phyloP scores from a whole-genome alignment of 805 yeast genomes.

The Saturnispora galanensis region DNA sequence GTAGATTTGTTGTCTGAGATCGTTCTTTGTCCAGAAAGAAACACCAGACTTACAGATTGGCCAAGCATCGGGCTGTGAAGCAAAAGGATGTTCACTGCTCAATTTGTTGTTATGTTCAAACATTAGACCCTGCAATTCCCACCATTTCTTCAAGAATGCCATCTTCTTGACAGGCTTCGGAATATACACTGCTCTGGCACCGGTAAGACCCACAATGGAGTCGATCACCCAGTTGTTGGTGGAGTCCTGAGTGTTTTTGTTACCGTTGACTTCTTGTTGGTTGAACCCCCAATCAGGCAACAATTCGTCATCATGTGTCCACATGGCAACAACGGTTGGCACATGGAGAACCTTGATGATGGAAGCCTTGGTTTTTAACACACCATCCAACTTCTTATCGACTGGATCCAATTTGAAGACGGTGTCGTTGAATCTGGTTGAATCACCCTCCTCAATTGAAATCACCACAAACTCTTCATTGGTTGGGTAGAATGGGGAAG shows the following conservation, averaged over 20 bases:
- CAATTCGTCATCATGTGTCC: constrained; percentile 77
- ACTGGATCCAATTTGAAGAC: constrained; percentile 63
- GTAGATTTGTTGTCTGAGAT: constrained; percentile 63
- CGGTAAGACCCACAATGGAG: constrained; percentile 53
- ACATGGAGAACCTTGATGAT: constrained; percentile 66
- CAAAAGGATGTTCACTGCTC: constrained; percentile 87
- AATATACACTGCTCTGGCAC: constrained; percentile 48
- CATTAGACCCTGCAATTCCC: constrained; percentile 82
- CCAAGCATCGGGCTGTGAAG: constrained; percentile 88
- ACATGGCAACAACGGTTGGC: constrained; percentile 83
- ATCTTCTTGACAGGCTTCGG: constrained; percentile 54
- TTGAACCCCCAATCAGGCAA: constrained; percentile 93
- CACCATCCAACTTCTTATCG: constrained; percentile 39
- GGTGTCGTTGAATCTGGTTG: constrained; percentile 54
- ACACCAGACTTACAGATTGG: constrained; percentile 86
- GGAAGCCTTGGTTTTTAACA: constrained; percentile 61
- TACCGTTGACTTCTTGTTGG: constrained; percentile 93
- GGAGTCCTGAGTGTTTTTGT: constrained; percentile 62
- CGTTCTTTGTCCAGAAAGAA: constrained; percentile 85
- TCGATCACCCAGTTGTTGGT: constrained; percentile 74
- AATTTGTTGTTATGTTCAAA: constrained; percentile 85
- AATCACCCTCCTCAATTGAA: constrained; percentile 45
- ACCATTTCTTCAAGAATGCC: constrained; percentile 80
- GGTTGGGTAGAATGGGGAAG: constrained; percentile 87
- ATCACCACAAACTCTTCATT: constrained; percentile 87